phyloP scores from a whole-genome alignment of 1,284 basidiomycete species.

The Xerocomus nothofagi region DNA sequence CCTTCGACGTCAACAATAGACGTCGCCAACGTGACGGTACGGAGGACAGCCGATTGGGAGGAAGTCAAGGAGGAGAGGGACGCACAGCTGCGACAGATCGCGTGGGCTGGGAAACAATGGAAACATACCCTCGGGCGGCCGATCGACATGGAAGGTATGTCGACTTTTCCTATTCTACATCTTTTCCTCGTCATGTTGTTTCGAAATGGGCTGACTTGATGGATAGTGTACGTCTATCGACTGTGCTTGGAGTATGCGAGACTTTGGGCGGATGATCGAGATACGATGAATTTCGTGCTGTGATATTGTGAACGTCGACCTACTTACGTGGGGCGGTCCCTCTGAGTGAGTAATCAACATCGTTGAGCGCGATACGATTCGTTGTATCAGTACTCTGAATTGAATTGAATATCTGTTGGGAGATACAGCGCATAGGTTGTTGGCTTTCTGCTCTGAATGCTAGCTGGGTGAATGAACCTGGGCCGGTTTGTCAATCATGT shows the following conservation, averaged over 20 bases:
- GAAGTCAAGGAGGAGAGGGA: slow-evolving; percentile 64
- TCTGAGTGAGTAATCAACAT: not conserved
- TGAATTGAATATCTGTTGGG: not conserved
- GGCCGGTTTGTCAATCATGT: too few relatives aligned
- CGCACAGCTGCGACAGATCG: slow-evolving; percentile 74
- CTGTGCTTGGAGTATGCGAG: slow-evolving; percentile 88
- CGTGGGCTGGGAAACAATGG: slow-evolving; percentile 87
- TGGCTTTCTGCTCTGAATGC: too few relatives aligned
- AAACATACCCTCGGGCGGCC: slow-evolving; percentile 77
- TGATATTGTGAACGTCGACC: slow-evolving; percentile 15
- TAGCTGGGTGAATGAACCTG: too few relatives aligned
- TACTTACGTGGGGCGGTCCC: not conserved
- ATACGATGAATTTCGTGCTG: slow-evolving; percentile 55
- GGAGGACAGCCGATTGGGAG: slow-evolving; percentile 25
- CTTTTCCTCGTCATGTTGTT: not conserved
- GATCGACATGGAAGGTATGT: slow-evolving; percentile 84
- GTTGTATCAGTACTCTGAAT: not conserved
- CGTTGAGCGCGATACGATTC: not conserved
- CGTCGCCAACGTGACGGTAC: slow-evolving; percentile 44
- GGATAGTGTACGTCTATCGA: slow-evolving; percentile 79
- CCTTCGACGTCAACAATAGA: slow-evolving; percentile 61
- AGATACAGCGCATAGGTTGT: too few relatives aligned
- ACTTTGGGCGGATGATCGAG: slow-evolving; percentile 80
- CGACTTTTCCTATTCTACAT: not conserved
- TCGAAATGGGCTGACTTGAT: slow-evolving; percentile 6